Base-by-base conservation (phyloP, 1,139 yeast species). In the Protomyces macrosporus region DNA sequence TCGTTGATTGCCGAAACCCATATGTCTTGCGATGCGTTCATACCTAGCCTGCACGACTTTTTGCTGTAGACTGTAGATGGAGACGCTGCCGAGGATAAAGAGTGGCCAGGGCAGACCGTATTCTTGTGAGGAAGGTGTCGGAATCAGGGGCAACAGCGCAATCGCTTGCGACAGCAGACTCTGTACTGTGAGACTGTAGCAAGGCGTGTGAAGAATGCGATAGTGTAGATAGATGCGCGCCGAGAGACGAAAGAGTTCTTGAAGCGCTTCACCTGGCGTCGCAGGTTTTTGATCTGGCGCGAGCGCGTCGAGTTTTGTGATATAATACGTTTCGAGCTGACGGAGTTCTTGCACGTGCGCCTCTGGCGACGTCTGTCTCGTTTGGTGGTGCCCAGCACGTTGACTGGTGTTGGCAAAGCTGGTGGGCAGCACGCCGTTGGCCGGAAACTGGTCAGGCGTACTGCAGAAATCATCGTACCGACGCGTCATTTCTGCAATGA, bases 91-190 rank as follows among this genome's bases (percentile, higher is more conserved):
- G 51, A 58, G 53, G 53, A 58, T 58, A 52, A 58, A 58, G 14
- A 58, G 56, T 10, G 62, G 62, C 62, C 62, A 58, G 12, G 62
- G 62, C 30, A 58, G 42, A 2, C 56, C 62, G 51, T 51, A 51
- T 16, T 58, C 62, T 23, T 58, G 52, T 35, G 53, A 52, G 4
- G 62, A 51, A 6, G 45, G 53, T 33, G 62, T 32, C 16, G 62
- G 62, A n/a, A 58, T 58, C 36, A 58, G n/a, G 10, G 42, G 42
- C 5, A 58, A 40, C n/a, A 52, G 33, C 6, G n/a, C 50, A 6
- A 58, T 37, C n/a, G 56, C 62, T 10, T 51, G 52, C 10, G 52
- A 23, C 36, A 58, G 45, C 32, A 52, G 42, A 9, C 23, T 14
- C 30, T 58, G 62, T n/a, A 52, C 16, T 4, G 55, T 45, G 14